Evolutionary conservation across 179 eudicot species (phyloP), one percentile per base, ranked within the genome.

Genomic region (Corrigiola litoralis): DNA sequence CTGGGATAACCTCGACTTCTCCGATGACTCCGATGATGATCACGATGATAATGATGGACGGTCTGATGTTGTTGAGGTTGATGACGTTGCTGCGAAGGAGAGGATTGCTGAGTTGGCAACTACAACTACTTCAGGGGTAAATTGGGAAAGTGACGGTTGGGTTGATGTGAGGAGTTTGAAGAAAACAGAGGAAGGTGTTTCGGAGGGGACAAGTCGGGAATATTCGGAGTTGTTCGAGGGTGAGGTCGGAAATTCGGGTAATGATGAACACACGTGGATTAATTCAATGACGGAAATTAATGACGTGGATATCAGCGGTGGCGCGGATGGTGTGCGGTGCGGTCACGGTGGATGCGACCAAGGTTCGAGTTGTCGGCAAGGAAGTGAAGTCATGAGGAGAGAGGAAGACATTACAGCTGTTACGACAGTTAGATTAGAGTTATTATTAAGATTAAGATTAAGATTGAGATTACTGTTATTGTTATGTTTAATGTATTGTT

Each of bases 71-170:
- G 12, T 0, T 34, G 14, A 0, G 24, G 50, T 8, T 6, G 63
- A 25, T 0, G 45, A 33, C 1, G 27, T 48, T 20, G 58, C 81
- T 0, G 75, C 24, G 0, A 63, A 38, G 52, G 81, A 32, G 4
- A 84, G 89, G 62, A 72, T 91, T 4, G 36, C 74, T 2, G 42
- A 68, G 68, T 80, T 91, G 50, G 88, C 77, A 20, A 50, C 79
- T 5, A 63, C 20, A 12, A 50, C 79, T 5, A 63, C 20, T 12
- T 2, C 23, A 42, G 82, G 84, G 81, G 84, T 63, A 54, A 83
- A 53, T 72, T 91, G 95, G 95, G 97, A 81, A 81, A 81, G 82
- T 36, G 90, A 83, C 44, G 90, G 82, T 48, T 91, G 97, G 97
- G 56, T 74, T 67, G 75, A 64, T 64, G 90, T 86, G 29, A 84